These are phyloP conservation scores for Pterocarpus santalinus DNA, from an alignment of 306 rosid species.

Conservation along the genomic window DNA sequence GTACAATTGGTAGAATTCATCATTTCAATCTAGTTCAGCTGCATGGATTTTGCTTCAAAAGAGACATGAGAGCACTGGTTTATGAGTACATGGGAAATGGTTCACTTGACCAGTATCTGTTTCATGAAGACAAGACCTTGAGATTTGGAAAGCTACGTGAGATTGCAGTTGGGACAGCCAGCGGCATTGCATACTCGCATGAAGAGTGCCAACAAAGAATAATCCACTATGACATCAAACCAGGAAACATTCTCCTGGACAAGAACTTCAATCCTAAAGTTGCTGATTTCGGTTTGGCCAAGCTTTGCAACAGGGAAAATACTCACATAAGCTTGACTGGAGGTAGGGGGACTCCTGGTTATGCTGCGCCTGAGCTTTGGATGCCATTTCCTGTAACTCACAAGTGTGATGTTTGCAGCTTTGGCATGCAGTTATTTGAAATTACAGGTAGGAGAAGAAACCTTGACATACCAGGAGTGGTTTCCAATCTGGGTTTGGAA, in stretches of 20 bases:
- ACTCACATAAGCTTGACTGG: constrained; percentile 43
- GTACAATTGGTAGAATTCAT: constrained; percentile 41
- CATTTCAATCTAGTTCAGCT: constrained; percentile 55
- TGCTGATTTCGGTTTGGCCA: constrained; percentile 58
- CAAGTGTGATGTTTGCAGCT: constrained; percentile 58
- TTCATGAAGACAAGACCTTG: constrained; percentile 24
- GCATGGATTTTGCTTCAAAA: constrained; percentile 54
- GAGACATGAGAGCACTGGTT: constrained; percentile 51
- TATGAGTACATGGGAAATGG: constrained; percentile 57
- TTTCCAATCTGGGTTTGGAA: constrained; percentile 53
- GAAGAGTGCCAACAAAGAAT: constrained; percentile 59
- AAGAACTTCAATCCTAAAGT: constrained; percentile 48
- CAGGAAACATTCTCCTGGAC: constrained; percentile 55
- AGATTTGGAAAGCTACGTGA: constrained; percentile 48
- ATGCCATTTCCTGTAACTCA: constrained; percentile 51
- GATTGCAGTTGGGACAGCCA: constrained; percentile 53
- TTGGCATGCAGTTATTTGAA: constrained; percentile 55
- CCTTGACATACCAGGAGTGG: constrained; percentile 48
- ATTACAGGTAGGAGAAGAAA: constrained; percentile 53
- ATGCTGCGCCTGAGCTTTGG: constrained; percentile 57
- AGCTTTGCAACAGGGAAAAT: constrained; percentile 46
- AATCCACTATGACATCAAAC: constrained; percentile 59
- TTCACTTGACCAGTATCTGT: constrained; percentile 53
- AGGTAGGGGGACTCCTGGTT: constrained; percentile 60
- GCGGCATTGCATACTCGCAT: constrained; percentile 52